Evolutionary conservation across 164 flowering plant species (phyloP), one percentile per base, ranked within the genome.

Genomic region (Nymphaea thermarum): DNA sequence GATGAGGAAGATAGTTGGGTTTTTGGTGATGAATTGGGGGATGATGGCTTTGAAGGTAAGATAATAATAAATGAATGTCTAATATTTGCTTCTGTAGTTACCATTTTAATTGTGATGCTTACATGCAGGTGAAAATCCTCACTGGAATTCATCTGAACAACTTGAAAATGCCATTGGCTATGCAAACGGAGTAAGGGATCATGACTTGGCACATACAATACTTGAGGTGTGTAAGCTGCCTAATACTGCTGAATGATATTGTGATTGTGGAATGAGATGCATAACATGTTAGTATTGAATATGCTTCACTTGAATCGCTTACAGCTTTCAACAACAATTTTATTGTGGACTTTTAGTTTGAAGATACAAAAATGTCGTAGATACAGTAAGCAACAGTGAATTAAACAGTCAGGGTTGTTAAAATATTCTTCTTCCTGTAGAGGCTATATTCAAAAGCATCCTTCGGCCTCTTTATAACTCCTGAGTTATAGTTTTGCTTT

Each of bases 1-100:
- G 93, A 82, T 61, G 89, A 77, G 74, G 87, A 83, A 71, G 85
- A 87, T 61, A 84, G 83, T 68, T 93, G 97, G 97, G 71, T 89
- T 77, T 86, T 85, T 70, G 84, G 92, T 82, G 89, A 85, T 66
- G 96, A 90, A 71, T 85, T 83, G 71, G 60, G 87, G 72, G 81
- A 57, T 67, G 80, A 72, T 78, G 83, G 74, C 59, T 71, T 14
- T 67, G 65, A 65, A 68, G 81, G 82, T 78, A 74, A 62, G 42
- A 8, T 61, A 61, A 61, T n/a, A 36, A 6, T 61, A 2, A 7
- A 8, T 61, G 6, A n/a, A n/a, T n/a, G 4, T 61, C 16, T 61
- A 6, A n/a, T n/a, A 61, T 61, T 61, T 36, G 2, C 55, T 47
- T 47, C 2, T 47, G 36, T 1, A 25, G 36, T 25, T 25, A 25